These are phyloP conservation scores for Oryza meyeriana DNA, from an alignment of 176 grass and related monocot genomes.

Conservation along the genomic window DNA sequence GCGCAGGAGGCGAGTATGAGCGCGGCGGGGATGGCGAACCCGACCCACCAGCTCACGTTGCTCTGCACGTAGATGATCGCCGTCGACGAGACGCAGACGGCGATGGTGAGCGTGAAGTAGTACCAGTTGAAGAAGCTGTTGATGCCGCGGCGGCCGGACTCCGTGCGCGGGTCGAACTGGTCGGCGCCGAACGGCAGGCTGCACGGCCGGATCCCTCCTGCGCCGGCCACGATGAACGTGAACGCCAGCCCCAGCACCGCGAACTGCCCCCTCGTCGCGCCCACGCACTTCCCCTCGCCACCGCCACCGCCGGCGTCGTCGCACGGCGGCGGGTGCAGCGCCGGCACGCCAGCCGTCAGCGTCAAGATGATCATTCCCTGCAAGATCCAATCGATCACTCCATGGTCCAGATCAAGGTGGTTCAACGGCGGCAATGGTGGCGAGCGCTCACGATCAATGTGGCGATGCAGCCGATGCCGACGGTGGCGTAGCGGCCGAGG, in stretches of 20 bases:
- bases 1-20: conserved; percentile 57
- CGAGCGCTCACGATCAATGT: conserved; percentile 33
- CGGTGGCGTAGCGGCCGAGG: conserved; percentile 55
- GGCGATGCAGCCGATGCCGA: conserved; percentile 39
- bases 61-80: conserved; percentile 81
- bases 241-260: conserved; percentile 48
- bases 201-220: conserved; percentile 78
- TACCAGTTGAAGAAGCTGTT: conserved; percentile 96
- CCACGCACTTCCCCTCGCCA: neutral
- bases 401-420: neutral
- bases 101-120: conserved; percentile 75
- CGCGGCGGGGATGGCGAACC: conserved; percentile 57
- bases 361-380: conserved; percentile 64
- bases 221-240: conserved; percentile 51
- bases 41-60: conserved; percentile 63
- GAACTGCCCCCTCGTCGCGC: conserved; percentile 26
- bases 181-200: conserved; percentile 80
- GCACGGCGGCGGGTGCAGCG: conserved; percentile 47
- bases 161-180: conserved; percentile 69
- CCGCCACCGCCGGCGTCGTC: neutral
- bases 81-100: conserved; percentile 56
- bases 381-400: neutral
- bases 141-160: conserved; percentile 56
- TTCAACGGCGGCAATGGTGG: neutral
- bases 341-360: conserved; percentile 48